phyloP scores from a whole-genome alignment of 371 early-diverging fungal species.

The Mucor velutinosus region DNA sequence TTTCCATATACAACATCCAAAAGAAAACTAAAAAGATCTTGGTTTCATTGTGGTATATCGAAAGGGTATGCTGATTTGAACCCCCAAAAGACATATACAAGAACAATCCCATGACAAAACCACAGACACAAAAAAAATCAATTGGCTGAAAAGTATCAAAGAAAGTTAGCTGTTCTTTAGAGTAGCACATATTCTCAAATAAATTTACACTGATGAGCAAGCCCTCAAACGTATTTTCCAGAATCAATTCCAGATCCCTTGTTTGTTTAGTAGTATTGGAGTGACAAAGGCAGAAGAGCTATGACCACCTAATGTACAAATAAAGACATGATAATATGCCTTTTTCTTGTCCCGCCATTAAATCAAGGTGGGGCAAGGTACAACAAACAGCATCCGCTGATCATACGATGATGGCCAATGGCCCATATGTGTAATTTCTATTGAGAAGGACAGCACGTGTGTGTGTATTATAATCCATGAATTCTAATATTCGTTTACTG shows the following conservation, averaged over 20 bases:
- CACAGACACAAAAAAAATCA: neutral
- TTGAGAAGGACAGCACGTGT: constrained; percentile 16
- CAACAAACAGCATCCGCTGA: constrained; percentile 8
- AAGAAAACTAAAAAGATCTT: neutral
- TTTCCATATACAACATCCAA: neutral
- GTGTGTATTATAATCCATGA: neutral
- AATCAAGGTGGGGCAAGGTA: constrained; percentile 11
- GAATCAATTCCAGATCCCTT: constrained; percentile 8
- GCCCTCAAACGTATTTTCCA: neutral
- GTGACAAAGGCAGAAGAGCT: constrained; percentile 3
- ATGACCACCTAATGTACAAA: constrained; percentile 13
- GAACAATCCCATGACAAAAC: neutral
- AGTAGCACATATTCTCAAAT: neutral
- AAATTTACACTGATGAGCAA: neutral
- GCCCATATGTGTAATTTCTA: neutral
- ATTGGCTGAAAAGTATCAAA: neutral
- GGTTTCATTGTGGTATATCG: neutral
- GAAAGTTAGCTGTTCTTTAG: constrained; percentile 9
- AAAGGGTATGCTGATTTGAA: neutral
- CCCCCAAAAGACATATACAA: neutral
- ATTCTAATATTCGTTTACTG: neutral
- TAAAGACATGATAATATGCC: neutral
- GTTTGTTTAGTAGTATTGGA: constrained; percentile 7
- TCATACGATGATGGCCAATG: constrained; percentile 14
- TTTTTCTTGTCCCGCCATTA: neutral